Evolutionary conservation across 176 grass and related monocot species (phyloP).

Genomic region (Zoysia japonica): DNA sequence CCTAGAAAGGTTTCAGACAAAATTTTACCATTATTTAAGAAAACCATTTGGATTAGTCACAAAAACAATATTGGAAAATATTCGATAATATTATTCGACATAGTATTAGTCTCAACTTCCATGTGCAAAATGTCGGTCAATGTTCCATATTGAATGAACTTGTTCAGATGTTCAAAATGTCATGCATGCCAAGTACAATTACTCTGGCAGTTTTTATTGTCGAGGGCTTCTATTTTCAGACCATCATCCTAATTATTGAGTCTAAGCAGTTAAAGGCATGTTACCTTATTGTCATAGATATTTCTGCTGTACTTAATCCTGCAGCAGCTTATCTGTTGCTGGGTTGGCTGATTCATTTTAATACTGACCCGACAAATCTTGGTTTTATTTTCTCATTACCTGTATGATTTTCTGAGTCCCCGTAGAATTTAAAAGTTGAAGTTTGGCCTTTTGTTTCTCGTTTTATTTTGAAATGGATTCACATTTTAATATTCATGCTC

Average conservation of each 20-base stretch:
- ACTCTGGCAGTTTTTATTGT: background rate
- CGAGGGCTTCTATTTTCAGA: constrained; percentile 11
- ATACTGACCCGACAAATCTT: background rate
- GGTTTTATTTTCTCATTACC: constrained; percentile 15
- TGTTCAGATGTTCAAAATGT: background rate
- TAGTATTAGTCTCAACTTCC: background rate
- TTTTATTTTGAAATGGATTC: background rate
- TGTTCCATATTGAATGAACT: background rate
- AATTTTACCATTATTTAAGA: background rate
- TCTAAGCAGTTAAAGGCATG: background rate
- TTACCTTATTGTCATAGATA: background rate
- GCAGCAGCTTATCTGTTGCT: background rate
- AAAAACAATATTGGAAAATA: background rate
- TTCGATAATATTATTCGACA: background rate
- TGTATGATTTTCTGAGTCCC: background rate
- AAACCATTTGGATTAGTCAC: background rate
- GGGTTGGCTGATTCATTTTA: background rate
- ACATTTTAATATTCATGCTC: constrained; percentile 8
- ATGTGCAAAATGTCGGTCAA: background rate
- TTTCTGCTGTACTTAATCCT: constrained; percentile 18
- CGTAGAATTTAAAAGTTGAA: constrained; percentile 20
- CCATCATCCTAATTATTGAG: background rate
- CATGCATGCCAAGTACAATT: background rate
- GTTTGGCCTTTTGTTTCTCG: background rate
- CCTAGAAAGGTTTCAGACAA: too few relatives aligned